Conservation (phyloP, 1,139 yeast species). For the Entelexis sorbosivorans region DNA sequence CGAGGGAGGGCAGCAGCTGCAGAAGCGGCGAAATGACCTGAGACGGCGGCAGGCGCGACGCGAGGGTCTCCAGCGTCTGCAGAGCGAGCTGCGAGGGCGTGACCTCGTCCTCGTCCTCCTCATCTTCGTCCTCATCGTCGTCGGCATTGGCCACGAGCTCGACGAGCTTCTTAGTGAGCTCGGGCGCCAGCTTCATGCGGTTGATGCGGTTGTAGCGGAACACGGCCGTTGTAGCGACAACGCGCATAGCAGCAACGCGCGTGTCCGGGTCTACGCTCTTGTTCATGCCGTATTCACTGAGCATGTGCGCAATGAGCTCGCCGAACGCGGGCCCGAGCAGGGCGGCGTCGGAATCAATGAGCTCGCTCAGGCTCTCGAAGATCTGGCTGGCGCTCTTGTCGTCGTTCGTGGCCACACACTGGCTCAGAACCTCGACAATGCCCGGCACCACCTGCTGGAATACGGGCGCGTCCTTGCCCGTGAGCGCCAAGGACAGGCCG, state of each 20-base stretch:
- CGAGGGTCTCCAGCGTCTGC: slow-evolving; percentile 65
- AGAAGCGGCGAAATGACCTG: slow-evolving; percentile 79
- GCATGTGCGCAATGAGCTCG: slow-evolving; percentile 58
- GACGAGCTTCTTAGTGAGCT: slow-evolving; percentile 61
- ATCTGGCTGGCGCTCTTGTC: slow-evolving; percentile 60
- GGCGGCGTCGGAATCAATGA: slow-evolving; percentile 64
- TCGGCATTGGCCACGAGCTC: slow-evolving; percentile 64
- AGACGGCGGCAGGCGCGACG: slow-evolving; percentile 80
- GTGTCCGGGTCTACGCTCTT: slow-evolving; percentile 63
- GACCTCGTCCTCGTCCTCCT: slow-evolving; percentile 44
- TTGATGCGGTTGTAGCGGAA: slow-evolving; percentile 44
- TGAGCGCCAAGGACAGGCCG: slow-evolving; percentile 14
- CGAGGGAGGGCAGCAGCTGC: slow-evolving; percentile 52
- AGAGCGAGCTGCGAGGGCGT: slow-evolving; percentile 69
- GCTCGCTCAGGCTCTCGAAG: slow-evolving; percentile 75
- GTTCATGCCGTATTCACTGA: slow-evolving; percentile 58
- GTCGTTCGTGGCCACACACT: slow-evolving; percentile 61
- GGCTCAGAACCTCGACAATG: slow-evolving; percentile 72
- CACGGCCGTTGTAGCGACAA: slow-evolving; percentile 73
- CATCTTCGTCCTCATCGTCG: slow-evolving; percentile 76
- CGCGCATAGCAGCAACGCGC: slow-evolving; percentile 75
- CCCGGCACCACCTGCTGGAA: slow-evolving; percentile 65
- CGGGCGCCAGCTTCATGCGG: slow-evolving; percentile 66
- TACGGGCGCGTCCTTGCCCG: slow-evolving; percentile 53
- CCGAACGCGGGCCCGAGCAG: slow-evolving; percentile 62